Evolutionary conservation across 2,329 filamentous ascomycete species (phyloP).

Genomic region (Diaporthe aspalathi): DNA sequence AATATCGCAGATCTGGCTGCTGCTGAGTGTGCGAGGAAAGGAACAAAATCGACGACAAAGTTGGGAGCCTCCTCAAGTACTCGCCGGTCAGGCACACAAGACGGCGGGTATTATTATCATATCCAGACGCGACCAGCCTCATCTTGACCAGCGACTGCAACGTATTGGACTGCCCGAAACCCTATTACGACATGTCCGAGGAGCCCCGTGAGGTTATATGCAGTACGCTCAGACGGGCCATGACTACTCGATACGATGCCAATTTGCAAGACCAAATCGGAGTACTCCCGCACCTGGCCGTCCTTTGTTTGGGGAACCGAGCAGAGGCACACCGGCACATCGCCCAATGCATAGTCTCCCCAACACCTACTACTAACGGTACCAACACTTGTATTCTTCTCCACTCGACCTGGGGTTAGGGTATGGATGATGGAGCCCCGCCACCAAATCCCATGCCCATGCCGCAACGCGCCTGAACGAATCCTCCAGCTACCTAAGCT

Average conservation of each 20-base stretch:
- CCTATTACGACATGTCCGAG: constrained; percentile 21
- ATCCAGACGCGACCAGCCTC: constrained; percentile 24
- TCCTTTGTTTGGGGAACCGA: too few relatives aligned
- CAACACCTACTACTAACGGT: too few relatives aligned
- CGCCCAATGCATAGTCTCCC: too few relatives aligned
- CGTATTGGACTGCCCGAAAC: constrained; percentile 20
- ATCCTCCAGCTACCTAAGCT: neutral
- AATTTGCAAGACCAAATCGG: constrained; percentile 31
- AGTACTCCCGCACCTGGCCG: constrained; percentile 1
- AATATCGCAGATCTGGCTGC: constrained; percentile 15
- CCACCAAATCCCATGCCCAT: neutral
- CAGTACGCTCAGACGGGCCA: constrained; percentile 10
- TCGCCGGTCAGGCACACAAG: neutral
- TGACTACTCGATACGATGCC: constrained; percentile 30
- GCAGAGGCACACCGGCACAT: too few relatives aligned
- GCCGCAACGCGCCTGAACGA: neutral
- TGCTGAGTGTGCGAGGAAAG: neutral
- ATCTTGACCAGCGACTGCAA: constrained; percentile 1
- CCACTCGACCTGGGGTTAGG: too few relatives aligned
- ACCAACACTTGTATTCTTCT: too few relatives aligned
- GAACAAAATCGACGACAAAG: neutral
- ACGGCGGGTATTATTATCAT: constrained; percentile 1
- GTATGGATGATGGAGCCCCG: neutral
- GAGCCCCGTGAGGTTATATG: neutral
- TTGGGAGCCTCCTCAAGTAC: neutral